Conservation (phyloP, 2,329 filamentous ascomycete species). For the Neofusicoccum ribis region DNA sequence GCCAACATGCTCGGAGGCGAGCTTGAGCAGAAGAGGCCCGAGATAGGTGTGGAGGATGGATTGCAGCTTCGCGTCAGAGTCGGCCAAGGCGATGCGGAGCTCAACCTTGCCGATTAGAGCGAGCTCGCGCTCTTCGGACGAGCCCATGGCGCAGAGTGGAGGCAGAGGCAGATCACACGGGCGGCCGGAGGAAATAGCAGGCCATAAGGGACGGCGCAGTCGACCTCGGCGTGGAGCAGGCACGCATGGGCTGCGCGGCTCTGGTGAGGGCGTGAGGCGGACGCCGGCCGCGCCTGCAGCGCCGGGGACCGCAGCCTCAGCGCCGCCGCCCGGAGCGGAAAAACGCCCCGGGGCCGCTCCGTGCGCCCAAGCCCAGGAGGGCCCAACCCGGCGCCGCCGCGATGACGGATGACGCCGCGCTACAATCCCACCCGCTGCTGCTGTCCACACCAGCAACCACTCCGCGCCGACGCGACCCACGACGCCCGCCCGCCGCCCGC, state of each 20-base stretch:
- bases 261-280: slow-evolving; percentile 10
- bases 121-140: slow-evolving; percentile 70
- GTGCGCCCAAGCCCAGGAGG: too few relatives aligned
- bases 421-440: background rate
- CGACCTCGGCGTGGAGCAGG: background rate
- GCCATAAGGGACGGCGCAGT: slow-evolving; percentile 4
- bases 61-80: slow-evolving; percentile 81
- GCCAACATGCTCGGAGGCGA: slow-evolving; percentile 73
- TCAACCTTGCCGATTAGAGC: slow-evolving; percentile 83
- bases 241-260: slow-evolving; percentile 14
- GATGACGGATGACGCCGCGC: background rate
- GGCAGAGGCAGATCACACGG: slow-evolving; percentile 10
- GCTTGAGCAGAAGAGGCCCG: slow-evolving; percentile 79
- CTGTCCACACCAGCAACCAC: too few relatives aligned
- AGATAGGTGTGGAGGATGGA: slow-evolving; percentile 76
- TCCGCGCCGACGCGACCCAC: too few relatives aligned
- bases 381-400: too few relatives aligned
- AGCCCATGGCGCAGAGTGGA: slow-evolving; percentile 31
- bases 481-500: background rate
- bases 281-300: background rate
- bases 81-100: slow-evolving; percentile 77
- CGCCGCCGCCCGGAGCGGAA: slow-evolving; percentile 7
- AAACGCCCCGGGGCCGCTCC: background rate
- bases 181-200: slow-evolving; percentile 4
- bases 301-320: background rate